Percentiles rank a stretch among this genome's conserved stretches.
These are phyloP conservation scores for Raphanus sativus DNA, from an alignment of 345 rosid species.

Conservation along the genomic window DNA sequence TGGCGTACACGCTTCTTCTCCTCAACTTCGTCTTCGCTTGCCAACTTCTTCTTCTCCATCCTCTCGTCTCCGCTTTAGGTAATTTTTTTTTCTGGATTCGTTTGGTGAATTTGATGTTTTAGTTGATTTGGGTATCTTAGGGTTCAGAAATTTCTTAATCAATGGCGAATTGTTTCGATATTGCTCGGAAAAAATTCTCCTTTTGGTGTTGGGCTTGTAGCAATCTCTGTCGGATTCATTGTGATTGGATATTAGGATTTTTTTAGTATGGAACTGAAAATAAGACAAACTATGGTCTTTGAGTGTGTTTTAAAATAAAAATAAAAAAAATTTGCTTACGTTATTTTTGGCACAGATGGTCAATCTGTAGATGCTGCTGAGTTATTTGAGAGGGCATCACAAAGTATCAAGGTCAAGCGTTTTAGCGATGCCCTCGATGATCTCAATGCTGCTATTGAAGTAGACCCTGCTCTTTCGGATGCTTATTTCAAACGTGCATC, in stretches of 20 bases:
- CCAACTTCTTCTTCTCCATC: constrained; percentile 85
- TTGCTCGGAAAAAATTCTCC: background rate
- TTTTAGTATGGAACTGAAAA: background rate
- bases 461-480: constrained; percentile 84
- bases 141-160: background rate
- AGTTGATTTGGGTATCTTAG: constrained; percentile 22
- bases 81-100: background rate
- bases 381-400: constrained; percentile 75
- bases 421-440: constrained; percentile 89
- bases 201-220: constrained; percentile 4
- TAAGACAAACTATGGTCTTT: background rate
- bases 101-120: background rate
- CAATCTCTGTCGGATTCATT: background rate
- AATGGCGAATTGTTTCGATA: background rate
- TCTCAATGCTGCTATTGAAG: constrained; percentile 90
- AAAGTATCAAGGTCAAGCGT: constrained; percentile 72
- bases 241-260: constrained; percentile 6
- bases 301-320: too few relatives aligned
- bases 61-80: constrained; percentile 90
- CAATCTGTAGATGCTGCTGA: constrained; percentile 62
- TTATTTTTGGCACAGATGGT: constrained; percentile 49
- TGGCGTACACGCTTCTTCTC: constrained; percentile 53
- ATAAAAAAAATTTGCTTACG: too few relatives aligned
- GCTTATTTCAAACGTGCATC: constrained; percentile 79
- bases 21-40: constrained; percentile 76